These are phyloP conservation scores for Beauveria brongniartii DNA, from an alignment of 2,329 filamentous ascomycete genomes.

Conservation along the genomic window DNA sequence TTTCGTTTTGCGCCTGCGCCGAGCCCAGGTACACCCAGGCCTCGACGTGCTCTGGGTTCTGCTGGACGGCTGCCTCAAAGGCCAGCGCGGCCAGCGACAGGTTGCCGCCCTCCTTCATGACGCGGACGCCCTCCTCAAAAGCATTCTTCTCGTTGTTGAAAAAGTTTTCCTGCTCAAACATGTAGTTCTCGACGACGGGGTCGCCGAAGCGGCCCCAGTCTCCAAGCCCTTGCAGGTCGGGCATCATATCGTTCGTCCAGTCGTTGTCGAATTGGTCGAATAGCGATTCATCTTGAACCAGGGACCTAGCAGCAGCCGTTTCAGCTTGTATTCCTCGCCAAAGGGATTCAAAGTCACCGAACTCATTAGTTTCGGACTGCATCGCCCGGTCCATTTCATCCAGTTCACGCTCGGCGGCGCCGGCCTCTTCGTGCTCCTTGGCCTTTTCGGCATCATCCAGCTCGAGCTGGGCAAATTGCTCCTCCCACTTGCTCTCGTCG, in stretches of 20 bases:
- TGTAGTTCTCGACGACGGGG: constrained; percentile 77
- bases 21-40: constrained; percentile 91
- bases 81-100: constrained; percentile 86
- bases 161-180: constrained; percentile 91
- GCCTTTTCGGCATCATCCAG: constrained; percentile 52
- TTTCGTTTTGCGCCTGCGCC: constrained; percentile 96
- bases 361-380: constrained; percentile 65
- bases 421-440: constrained; percentile 52
- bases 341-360: constrained; percentile 83
- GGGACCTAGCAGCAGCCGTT: constrained; percentile 59
- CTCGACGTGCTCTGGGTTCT: constrained; percentile 77
- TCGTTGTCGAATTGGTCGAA: constrained; percentile 66
- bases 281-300: constrained; percentile 57
- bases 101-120: constrained; percentile 90
- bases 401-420: constrained; percentile 76
- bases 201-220: constrained; percentile 62
- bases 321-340: constrained; percentile 78
- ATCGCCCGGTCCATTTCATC: constrained; percentile 70
- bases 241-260: constrained; percentile 56
- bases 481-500: constrained; percentile 91
- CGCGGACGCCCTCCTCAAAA: constrained; percentile 86
- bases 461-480: constrained; percentile 87
- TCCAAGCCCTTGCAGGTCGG: constrained; percentile 54
- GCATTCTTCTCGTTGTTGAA: constrained; percentile 76
- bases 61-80: constrained; percentile 92